Conservation (phyloP, 179 eudicot species). For the Camellia oleifera region DNA sequence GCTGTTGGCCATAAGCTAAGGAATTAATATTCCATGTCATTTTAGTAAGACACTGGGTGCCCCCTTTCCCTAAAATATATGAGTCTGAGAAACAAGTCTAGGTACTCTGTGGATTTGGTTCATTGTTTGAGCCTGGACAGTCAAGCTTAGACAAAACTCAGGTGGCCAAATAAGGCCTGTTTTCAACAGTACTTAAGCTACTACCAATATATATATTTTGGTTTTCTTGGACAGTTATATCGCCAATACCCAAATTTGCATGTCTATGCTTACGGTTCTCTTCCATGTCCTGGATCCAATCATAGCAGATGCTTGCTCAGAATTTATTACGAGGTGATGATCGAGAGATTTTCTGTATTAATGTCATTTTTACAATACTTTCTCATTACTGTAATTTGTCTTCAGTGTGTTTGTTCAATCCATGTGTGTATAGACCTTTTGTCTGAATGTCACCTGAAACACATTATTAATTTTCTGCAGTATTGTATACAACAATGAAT, state of each 20-base stretch:
- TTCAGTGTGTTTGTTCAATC: neutral
- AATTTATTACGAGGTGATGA: slow-evolving; percentile 66
- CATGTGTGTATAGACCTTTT: neutral
- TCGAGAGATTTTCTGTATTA: neutral
- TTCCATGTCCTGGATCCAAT: slow-evolving; percentile 73
- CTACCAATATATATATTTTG: neutral
- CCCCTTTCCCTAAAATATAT: neutral
- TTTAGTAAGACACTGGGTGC: neutral
- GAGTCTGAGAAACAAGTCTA: neutral
- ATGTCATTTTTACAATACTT: neutral
- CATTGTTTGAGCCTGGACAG: neutral
- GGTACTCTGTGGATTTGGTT: neutral
- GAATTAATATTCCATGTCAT: neutral
- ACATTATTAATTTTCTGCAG: slow-evolving; percentile 35
- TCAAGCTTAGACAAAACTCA: neutral
- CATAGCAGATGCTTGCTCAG: slow-evolving; percentile 65
- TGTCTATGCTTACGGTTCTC: slow-evolving; percentile 76
- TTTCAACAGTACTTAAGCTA: neutral
- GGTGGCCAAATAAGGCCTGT: neutral
- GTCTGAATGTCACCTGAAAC: neutral
- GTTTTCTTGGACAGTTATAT: slow-evolving; percentile 37
- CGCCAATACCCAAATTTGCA: slow-evolving; percentile 51
- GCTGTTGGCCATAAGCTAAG: neutral
- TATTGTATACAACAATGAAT: slow-evolving; percentile 68
- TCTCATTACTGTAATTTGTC: neutral